Evolutionary conservation across 495 filamentous ascomycete species (phyloP).

Genomic region (Gamarada debralockiae): DNA sequence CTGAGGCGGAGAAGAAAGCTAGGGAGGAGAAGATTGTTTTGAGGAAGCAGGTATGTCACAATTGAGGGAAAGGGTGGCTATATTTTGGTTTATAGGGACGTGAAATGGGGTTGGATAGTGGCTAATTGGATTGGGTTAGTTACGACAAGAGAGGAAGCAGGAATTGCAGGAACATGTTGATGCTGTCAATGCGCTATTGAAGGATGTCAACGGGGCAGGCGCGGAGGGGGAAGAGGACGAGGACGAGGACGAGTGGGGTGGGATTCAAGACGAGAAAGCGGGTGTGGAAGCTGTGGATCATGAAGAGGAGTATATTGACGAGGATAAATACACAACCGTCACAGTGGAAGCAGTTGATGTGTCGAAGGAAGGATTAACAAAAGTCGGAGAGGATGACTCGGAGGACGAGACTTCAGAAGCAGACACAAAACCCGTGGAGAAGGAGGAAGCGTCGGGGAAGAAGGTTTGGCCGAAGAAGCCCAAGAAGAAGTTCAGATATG

Average conservation of each 20-base stretch:
- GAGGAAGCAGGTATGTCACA: conserved; percentile 62
- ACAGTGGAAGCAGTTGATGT: conserved; percentile 89
- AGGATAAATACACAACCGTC: conserved; percentile 91
- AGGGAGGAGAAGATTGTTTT: conserved; percentile 67
- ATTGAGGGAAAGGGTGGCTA: not conserved
- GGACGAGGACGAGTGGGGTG: conserved; percentile 62
- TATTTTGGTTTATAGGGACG: not conserved
- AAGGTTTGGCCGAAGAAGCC: conserved; percentile 60
- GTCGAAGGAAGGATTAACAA: conserved; percentile 63
- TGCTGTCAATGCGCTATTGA: conserved; percentile 61
- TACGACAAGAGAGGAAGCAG: conserved; percentile 73
- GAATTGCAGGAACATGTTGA: conserved; percentile 77
- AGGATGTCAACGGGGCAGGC: conserved; percentile 49
- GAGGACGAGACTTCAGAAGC: conserved; percentile 40
- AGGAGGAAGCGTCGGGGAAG: conserved; percentile 35
- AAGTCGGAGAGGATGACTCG: conserved; percentile 42
- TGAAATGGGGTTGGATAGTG: not conserved
- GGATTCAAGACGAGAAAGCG: conserved; percentile 41
- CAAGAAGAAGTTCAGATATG: conserved; percentile 91
- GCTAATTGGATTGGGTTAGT: conserved; percentile 38
- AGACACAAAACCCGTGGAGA: conserved; percentile 25
- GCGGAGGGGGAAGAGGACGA: conserved; percentile 43
- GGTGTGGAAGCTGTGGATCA: conserved; percentile 55
- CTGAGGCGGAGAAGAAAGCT: conserved; percentile 65
- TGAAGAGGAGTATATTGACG: conserved; percentile 94